Base-by-base conservation (phyloP, 805 yeast genomes). In the Hanseniaspora nectarophila region DNA sequence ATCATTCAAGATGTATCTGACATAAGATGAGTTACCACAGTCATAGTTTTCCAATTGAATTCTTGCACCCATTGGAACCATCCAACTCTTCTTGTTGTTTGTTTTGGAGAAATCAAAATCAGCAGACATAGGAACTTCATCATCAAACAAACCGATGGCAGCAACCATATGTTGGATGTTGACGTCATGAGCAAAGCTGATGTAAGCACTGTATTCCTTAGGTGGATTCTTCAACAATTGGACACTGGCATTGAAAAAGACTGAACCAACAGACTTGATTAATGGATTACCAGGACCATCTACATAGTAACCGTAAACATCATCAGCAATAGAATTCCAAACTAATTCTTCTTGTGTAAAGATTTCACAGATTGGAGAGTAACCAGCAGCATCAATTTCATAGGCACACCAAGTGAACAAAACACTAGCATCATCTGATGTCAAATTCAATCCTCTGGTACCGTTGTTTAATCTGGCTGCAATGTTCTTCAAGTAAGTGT, bases 101-200 rank as follows among this genome's bases (percentile, higher is more conserved):
- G 72, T 66, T 44, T 70, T 70, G 26, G 55, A 54, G 64, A 77
- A 76, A 7, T 70, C 71, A 45, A 76, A 68, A 56, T 73, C 72
- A 23, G 67, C 59, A 5, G 77, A 71, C 56, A 80, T 63, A 47
- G 66, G 66, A 31, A 65, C 58, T 20, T 62, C 67, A 10, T 63
- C 59, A 29, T 60, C 67, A 34, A 64, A 63, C 29, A 84, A 62
- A 9, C 86, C 88, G 43, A 85, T 65, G 2, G 90, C 84, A 31
- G 85, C 70, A 58, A 81, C 67, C 57, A 73, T 78, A 38, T 80
- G 69, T 56, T 78, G 70, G 40, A 85, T 65, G 56, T 81, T 82
- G 34, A 82, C 75, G 62, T 86, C 95, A 61, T 86, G 95, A 13
- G 85, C 72, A 69, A 85, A 81, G 58, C 79, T 82, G 57, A 83